These are phyloP conservation scores for Baudoinia panamericana DNA, from an alignment of 495 filamentous ascomycete genomes.

Conservation along the genomic window DNA sequence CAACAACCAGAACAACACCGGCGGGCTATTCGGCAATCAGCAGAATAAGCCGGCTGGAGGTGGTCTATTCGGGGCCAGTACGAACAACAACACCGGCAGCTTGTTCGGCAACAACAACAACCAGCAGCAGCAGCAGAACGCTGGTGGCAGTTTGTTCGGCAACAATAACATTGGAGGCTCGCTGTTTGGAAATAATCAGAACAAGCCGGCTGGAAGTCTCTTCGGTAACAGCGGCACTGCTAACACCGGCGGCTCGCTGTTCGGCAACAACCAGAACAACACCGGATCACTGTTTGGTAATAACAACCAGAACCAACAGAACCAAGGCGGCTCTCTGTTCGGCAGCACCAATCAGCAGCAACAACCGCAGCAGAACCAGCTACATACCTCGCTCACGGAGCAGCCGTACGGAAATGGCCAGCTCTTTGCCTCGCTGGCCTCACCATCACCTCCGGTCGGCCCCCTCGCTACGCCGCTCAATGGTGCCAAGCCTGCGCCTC, in stretches of 20 bases:
- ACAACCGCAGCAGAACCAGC: conserved; percentile 35
- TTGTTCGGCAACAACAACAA: conserved; percentile 25
- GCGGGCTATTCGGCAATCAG: conserved; percentile 27
- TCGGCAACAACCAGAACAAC: conserved; percentile 24
- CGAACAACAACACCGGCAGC: conserved; percentile 26
- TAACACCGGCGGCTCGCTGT: conserved; percentile 43
- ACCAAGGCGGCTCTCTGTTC: conserved; percentile 39
- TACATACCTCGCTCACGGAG: conserved; percentile 63
- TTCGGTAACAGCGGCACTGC: conserved; percentile 25
- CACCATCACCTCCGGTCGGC: conserved; percentile 53
- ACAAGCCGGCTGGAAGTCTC: conserved; percentile 2
- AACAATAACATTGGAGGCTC: conserved; percentile 4
- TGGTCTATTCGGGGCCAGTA: conserved; percentile 24
- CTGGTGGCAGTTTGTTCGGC: conserved; percentile 8
- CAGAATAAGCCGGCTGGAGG: conserved; percentile 17
- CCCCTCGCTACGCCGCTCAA: conserved; percentile 80
- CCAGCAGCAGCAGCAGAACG: conserved; percentile 32
- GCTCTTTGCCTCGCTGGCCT: conserved; percentile 58
- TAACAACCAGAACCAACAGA: conserved; percentile 27
- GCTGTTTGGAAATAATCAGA: conserved; percentile 9
- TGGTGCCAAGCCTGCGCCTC: conserved; percentile 65
- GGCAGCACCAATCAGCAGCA: conserved; percentile 22
- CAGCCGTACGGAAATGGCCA: conserved; percentile 72
- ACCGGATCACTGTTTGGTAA: conserved; percentile 24
- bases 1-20: background rate